Percentiles rank a stretch among this genome's conserved stretches.
Conservation (phyloP, 73 alveolate species). For the Paramecium sexaurelia region DNA sequence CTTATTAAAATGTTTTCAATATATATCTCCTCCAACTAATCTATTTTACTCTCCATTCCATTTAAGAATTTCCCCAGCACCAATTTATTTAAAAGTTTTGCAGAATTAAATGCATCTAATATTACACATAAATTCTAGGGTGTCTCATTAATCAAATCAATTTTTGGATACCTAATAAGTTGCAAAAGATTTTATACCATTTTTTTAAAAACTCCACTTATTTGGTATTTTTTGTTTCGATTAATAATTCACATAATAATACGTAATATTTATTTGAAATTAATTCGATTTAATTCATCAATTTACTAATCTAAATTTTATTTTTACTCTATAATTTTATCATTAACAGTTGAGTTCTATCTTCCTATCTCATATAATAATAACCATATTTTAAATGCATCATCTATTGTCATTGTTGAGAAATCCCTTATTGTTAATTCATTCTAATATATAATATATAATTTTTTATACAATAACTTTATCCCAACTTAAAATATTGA, state of each 20-base stretch:
- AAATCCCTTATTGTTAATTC: background rate
- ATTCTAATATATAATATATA: background rate
- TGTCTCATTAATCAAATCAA: background rate
- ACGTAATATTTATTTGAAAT: background rate
- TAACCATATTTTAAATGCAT: constrained; percentile 16
- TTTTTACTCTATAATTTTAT: background rate
- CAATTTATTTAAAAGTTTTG: background rate
- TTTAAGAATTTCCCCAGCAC: background rate
- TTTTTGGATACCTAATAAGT: constrained; percentile 14
- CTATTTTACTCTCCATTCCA: background rate
- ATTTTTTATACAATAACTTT: background rate
- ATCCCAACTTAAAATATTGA: constrained; percentile 21
- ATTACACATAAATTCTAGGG: background rate
- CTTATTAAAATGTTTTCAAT: background rate
- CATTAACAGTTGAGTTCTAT: background rate
- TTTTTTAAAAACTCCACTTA: background rate
- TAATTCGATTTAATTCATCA: background rate
- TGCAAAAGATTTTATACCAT: background rate
- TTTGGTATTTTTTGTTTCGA: constrained; percentile 5
- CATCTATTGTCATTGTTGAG: background rate
- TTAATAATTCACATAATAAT: constrained; percentile 15
- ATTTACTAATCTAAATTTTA: background rate
- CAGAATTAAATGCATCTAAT: background rate
- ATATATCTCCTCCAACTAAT: background rate
- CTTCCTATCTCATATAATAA: constrained; percentile 14